These are phyloP conservation scores for Smittium culicis DNA, from an alignment of 371 early-diverging fungal species.

Conservation along the genomic window DNA sequence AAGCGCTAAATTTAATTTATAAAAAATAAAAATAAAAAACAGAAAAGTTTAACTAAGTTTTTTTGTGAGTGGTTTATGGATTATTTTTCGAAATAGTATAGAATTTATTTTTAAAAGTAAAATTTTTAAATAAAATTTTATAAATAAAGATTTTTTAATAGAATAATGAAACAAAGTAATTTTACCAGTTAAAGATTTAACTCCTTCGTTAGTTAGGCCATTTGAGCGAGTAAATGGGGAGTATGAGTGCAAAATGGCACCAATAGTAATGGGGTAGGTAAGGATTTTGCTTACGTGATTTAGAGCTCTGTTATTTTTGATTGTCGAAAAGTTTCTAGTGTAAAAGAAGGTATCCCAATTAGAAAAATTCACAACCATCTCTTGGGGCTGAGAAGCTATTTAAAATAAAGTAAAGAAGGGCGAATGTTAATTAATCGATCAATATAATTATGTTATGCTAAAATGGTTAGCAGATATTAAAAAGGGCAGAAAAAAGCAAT, in stretches of 20 bases:
- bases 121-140: slow-evolving; percentile 1
- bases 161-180: background rate
- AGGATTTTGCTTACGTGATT: slow-evolving; percentile 67
- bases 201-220: slow-evolving; percentile 58
- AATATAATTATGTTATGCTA: background rate
- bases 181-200: slow-evolving; percentile 20
- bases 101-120: background rate
- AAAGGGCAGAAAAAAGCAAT: slow-evolving; percentile 10
- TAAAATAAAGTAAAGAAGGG: slow-evolving; percentile 11
- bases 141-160: too few species aligned
- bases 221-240: slow-evolving; percentile 48
- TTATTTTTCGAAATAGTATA: too few species aligned
- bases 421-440: background rate
- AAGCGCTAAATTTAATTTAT: slow-evolving; percentile 36
- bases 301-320: slow-evolving; percentile 57
- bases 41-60: background rate
- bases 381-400: slow-evolving; percentile 52
- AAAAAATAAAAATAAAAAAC: background rate
- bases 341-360: slow-evolving; percentile 73
- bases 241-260: slow-evolving; percentile 56
- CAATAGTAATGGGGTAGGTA: slow-evolving; percentile 70
- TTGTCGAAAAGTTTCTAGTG: slow-evolving; percentile 63
- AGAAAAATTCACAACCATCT: slow-evolving; percentile 61
- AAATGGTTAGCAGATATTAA: too few species aligned
- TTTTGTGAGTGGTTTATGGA: too few species aligned